These are phyloP conservation scores for Magnolia changhungtana DNA, from an alignment of 164 flowering plant genomes.

Conservation along the genomic window DNA sequence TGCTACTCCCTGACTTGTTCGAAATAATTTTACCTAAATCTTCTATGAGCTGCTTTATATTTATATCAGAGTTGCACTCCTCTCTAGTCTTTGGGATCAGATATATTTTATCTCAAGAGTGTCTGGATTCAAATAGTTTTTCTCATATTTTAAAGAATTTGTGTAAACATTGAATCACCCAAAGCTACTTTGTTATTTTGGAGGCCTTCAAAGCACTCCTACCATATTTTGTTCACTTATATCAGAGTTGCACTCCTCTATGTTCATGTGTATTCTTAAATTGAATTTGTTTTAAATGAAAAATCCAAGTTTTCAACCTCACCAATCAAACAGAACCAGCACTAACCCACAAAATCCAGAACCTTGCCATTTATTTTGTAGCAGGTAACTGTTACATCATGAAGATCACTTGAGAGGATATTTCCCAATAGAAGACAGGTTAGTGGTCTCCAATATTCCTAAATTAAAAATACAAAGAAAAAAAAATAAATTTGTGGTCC, in stretches of 20 bases:
- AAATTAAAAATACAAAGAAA: neutral
- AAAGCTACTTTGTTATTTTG: too few relatives aligned
- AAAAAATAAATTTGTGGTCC: neutral
- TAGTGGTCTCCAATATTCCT: neutral
- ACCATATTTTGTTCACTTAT: neutral
- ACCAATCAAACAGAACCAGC: neutral
- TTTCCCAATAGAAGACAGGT: neutral
- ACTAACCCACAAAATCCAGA: neutral
- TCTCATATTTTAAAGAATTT: neutral
- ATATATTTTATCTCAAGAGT: neutral
- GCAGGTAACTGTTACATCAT: neutral
- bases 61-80: neutral
- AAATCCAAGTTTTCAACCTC: neutral
- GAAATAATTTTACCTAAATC: neutral
- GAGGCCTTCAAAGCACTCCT: neutral
- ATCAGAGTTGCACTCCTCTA: too few relatives aligned
- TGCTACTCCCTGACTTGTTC: too few relatives aligned
- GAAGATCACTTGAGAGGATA: neutral
- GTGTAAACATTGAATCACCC: too few relatives aligned
- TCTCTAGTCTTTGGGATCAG: neutral
- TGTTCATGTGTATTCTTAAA: neutral
- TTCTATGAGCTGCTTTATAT: neutral
- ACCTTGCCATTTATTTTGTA: neutral
- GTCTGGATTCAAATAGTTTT: too few relatives aligned
- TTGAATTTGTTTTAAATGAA: neutral